Base-by-base conservation (phyloP, 805 yeast species). In the Yueomyces sinensis region DNA sequence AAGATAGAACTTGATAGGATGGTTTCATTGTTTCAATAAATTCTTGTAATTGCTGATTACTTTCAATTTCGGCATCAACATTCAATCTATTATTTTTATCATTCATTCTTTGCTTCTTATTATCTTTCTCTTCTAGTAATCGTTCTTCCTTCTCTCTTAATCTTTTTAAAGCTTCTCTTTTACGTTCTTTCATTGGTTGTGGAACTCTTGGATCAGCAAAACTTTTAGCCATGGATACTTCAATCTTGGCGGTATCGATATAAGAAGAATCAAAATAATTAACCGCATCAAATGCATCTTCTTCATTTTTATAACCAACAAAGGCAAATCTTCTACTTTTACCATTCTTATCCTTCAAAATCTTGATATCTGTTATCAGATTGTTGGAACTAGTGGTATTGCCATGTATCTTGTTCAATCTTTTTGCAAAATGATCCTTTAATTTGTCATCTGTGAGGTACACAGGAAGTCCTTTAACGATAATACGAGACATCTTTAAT, bases 311-410 rank as follows among this genome's bases (percentile, higher is more conserved):
- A 56, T 71, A 91, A 1, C 98, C 98, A 34, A 91, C 65, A 48
- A 91, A 91, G 5, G 95, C 97, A 65, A 91, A 91, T 46, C 93
- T 67, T 58, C 98, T 73, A 9, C 94, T 81, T 48, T 78, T 80
- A 18, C 98, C 98, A 44, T 72, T 74, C 45, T 79, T 67, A 43
- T 79, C 82, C 47, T 72, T 78, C 70, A 86, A 71, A 27, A 91
- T 65, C 56, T 82, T 84, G 27, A 83, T 87, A 68, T 91, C 98
- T 0, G 96, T 82, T 20, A 87, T 83, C 33, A 67, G 64, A 9
- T 83, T 82, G 36, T 66, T 42, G 13, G 45, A 41, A 18, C 40
- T 41, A 27, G 41, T 46, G 32, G 45, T 43, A 38, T 32, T 46
- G 17, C 41, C 37, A 37, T 53, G 49, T 23, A 36, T 46, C 4